Conservation (phyloP, 2,329 filamentous ascomycete genomes). For the Pyrenophora seminiperda region DNA sequence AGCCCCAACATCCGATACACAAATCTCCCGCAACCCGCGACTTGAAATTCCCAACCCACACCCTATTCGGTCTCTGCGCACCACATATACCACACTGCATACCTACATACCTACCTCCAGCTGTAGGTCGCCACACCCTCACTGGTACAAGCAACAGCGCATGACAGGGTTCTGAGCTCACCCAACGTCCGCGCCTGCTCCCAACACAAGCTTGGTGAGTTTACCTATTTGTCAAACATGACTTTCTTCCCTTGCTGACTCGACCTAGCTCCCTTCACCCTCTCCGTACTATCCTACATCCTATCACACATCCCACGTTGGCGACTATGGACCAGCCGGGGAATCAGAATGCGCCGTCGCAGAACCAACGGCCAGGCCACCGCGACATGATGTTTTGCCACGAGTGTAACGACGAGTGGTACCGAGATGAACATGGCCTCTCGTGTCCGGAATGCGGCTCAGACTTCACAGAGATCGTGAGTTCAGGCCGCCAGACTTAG, state of each 20-base stretch:
- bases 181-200: conserved; percentile 18
- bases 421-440: conserved; percentile 69
- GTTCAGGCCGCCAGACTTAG: conserved; percentile 42
- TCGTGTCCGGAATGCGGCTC: conserved; percentile 77
- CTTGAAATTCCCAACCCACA: conserved; percentile 1
- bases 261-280: conserved; percentile 1
- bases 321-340: conserved; percentile 33
- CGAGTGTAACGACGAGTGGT: conserved; percentile 80
- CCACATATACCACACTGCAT: background rate
- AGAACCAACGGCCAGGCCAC: conserved; percentile 29
- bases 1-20: conserved; percentile 12
- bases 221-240: background rate
- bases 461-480: conserved; percentile 85
- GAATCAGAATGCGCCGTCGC: conserved; percentile 21
- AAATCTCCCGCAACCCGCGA: conserved; percentile 22
- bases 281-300: conserved; percentile 2
- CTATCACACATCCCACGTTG: conserved; percentile 5
- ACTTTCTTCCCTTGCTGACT: conserved; percentile 7
- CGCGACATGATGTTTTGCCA: conserved; percentile 85
- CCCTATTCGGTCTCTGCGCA: conserved; percentile 4
- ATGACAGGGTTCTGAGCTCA: conserved; percentile 28
- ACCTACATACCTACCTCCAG: conserved; percentile 16
- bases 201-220: conserved; percentile 25
- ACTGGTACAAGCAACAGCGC: conserved; percentile 26
- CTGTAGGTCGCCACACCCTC: conserved; percentile 20